A percentile compares a stretch with the other conserved stretches of the same genome.
Evolutionary conservation across 805 yeast species (phyloP).

Genomic region (Saccharomycopsis sp.): DNA sequence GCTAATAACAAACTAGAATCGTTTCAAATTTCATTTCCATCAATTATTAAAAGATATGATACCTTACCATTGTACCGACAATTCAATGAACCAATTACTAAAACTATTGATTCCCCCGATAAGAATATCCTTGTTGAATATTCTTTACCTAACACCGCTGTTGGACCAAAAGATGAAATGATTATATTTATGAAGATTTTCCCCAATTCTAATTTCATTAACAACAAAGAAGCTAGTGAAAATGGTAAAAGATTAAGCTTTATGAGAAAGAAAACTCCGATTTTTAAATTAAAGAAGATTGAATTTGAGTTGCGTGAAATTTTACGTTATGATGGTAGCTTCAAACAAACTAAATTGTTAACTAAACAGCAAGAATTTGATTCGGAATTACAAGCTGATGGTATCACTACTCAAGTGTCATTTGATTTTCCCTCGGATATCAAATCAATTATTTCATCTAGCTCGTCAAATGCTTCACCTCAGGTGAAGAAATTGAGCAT

Average conservation of each 20-base stretch:
- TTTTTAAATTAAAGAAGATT: slow-evolving; percentile 37
- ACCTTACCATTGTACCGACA: slow-evolving; percentile 49
- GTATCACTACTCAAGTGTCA: slow-evolving; percentile 23
- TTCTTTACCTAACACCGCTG: slow-evolving; percentile 42
- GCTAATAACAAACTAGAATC: slow-evolving; percentile 12
- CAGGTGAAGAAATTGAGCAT: slow-evolving; percentile 9
- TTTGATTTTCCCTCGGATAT: slow-evolving; percentile 21
- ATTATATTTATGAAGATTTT: slow-evolving; percentile 33
- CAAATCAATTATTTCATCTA: slow-evolving; percentile 9
- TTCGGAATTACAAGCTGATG: slow-evolving; percentile 27
- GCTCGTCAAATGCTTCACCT: slow-evolving; percentile 13
- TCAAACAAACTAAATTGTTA: slow-evolving; percentile 39
- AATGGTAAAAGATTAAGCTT: slow-evolving; percentile 23
- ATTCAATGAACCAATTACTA: slow-evolving; percentile 45
- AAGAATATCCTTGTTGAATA: slow-evolving; percentile 40
- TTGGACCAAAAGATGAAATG: slow-evolving; percentile 53
- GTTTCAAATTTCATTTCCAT: slow-evolving; percentile 35
- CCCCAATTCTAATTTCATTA: slow-evolving; percentile 30
- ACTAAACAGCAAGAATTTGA: slow-evolving; percentile 31
- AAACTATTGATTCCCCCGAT: slow-evolving; percentile 40
- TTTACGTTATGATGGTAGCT: slow-evolving; percentile 25
- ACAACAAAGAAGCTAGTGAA: slow-evolving; percentile 13
- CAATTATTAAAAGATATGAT: slow-evolving; percentile 50
- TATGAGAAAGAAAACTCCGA: slow-evolving; percentile 20
- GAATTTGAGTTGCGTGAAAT: slow-evolving; percentile 46